Base-by-base conservation (phyloP, 371 early-diverging fungal genomes). In the Mucor saturninus region DNA sequence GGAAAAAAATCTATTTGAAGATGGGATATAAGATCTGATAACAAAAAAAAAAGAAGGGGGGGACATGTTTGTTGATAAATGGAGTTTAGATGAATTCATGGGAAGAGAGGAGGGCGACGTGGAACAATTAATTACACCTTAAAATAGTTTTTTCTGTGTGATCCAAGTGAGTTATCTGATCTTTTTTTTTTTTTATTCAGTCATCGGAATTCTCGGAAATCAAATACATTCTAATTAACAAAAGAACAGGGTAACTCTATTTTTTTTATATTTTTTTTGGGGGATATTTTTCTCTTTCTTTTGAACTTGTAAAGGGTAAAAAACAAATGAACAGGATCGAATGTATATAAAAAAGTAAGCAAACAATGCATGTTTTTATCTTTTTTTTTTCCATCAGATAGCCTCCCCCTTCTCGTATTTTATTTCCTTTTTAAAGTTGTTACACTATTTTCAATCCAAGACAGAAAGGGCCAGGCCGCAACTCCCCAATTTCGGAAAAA, bases 121-220 rank as follows among this genome's bases (percentile, higher is more conserved):
- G n/a, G 43, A 15, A 46, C 21, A 46, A 46, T 46, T 46, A 46
- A 46, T 46, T 21, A 46, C 26, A 46, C 46, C 26, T 21, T 8
- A 46, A 46, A 21, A 46, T n/a, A 21, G n/a, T 46, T 46, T 46
- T 46, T 21, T 21, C 21, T 46, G n/a, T 21, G 9, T 46, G 8
- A 21, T 46, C 15, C 4, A 46, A 43, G 14, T 21, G 21, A 46
- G 46, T 46, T 46, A 46, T 46, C 46, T 46, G 46, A 46, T 46
- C 46, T 46, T 46, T 46, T 21, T 46, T 21, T 13, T 13, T 42
- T 8, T 38, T 8, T 43, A 13, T 43, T 43, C 4, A 5, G 21
- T 46, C n/a, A 21, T 43, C 43, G 21, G 46, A 46, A 46, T 46
- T 46, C 46, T 21, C 9, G 46, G 46, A 46, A 46, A 42, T 13